These are phyloP conservation scores for Aspergillus bombycis DNA, from an alignment of 2,329 filamentous ascomycete species.

Conservation along the genomic window DNA sequence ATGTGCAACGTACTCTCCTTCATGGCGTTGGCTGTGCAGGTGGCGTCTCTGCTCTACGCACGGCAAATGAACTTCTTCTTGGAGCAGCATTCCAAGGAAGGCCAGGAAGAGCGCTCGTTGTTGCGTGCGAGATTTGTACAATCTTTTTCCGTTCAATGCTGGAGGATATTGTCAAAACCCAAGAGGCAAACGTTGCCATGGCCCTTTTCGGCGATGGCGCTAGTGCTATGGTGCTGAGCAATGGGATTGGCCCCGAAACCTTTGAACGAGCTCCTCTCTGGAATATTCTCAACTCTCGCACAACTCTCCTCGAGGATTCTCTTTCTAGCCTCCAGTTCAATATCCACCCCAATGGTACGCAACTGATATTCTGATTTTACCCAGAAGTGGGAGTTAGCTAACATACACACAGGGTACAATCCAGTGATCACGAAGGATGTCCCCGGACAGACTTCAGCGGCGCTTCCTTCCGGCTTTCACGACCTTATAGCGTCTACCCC, in stretches of 20 bases:
- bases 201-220: slow-evolving; percentile 7
- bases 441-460: neutral
- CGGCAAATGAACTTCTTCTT: neutral
- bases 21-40: slow-evolving; percentile 8
- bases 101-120: neutral
- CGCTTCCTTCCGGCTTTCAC: neutral
- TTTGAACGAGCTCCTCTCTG: neutral
- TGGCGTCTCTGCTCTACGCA: neutral
- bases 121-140: slow-evolving; percentile 9
- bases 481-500: neutral
- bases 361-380: neutral
- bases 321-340: neutral
- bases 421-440: neutral
- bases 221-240: slow-evolving; percentile 1
- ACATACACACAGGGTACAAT: neutral
- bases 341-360: neutral
- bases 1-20: neutral
- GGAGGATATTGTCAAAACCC: neutral
- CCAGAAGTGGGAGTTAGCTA: neutral
- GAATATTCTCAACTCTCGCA: neutral
- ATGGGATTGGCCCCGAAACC: neutral
- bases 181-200: neutral
- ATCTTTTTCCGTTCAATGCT: slow-evolving; percentile 1
- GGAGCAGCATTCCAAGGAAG: neutral
- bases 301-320: neutral